phyloP scores from a whole-genome alignment of 2,329 filamentous ascomycete species.

The Talaromyces sp. region DNA sequence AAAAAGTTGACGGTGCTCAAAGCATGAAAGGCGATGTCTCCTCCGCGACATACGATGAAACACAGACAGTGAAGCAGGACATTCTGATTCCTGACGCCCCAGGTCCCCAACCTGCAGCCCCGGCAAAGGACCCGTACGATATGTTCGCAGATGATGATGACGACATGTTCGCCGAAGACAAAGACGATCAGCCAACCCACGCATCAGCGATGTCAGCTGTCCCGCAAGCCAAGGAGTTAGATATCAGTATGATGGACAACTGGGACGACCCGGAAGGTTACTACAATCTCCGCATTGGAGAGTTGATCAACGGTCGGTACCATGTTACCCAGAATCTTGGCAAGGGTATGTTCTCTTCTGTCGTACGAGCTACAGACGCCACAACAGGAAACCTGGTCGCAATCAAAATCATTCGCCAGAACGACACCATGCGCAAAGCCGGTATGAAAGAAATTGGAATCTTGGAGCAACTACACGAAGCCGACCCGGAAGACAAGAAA shows the following conservation, averaged over 20 bases:
- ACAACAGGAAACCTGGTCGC: slow-evolving; percentile 78
- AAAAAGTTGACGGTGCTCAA: slow-evolving; percentile 65
- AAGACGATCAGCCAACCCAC: slow-evolving; percentile 50
- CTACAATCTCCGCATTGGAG: slow-evolving; percentile 91
- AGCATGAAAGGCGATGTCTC: slow-evolving; percentile 60
- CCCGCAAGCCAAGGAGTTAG: slow-evolving; percentile 60
- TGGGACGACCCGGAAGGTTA: slow-evolving; percentile 95
- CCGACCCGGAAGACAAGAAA: slow-evolving; percentile 86
- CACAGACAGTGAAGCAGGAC: slow-evolving; percentile 56
- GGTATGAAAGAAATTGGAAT: slow-evolving; percentile 95
- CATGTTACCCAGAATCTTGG: slow-evolving; percentile 85
- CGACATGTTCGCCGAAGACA: slow-evolving; percentile 87
- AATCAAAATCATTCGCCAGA: slow-evolving; percentile 97
- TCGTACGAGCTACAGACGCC: slow-evolving; percentile 83
- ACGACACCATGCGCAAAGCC: slow-evolving; percentile 87
- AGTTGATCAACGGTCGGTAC: slow-evolving; percentile 86
- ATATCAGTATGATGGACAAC: slow-evolving; percentile 82
- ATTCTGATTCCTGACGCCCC: slow-evolving; percentile 49
- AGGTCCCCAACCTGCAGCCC: slow-evolving; percentile 33
- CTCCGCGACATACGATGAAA: slow-evolving; percentile 62
- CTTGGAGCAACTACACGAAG: slow-evolving; percentile 79
- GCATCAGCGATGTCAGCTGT: slow-evolving; percentile 54
- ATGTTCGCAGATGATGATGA: slow-evolving; percentile 68
- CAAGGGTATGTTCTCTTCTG: slow-evolving; percentile 94
- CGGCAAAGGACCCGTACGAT: slow-evolving; percentile 58